Evolutionary conservation across 2,329 filamentous ascomycete species (phyloP), one percentile per base, ranked within the genome.

Genomic region (Aspergillus pseudonomiae): DNA sequence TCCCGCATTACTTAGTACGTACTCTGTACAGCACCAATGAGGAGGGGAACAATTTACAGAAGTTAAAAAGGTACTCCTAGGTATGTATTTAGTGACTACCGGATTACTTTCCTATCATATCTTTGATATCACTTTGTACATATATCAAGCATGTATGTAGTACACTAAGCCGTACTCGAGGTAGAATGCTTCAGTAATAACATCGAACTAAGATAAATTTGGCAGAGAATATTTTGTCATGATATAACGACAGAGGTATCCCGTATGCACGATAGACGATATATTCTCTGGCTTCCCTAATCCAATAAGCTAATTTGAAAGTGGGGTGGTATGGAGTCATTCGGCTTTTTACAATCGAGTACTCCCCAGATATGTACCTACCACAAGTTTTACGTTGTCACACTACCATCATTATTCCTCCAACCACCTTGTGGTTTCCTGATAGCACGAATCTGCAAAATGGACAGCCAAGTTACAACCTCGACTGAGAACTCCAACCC

Each of bases 401-500:
- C 45, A 48, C 45, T 24, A 26, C 45, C 45, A 26, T 24, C 14
- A 5, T 26, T 26, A 24, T 16, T 16, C 12, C 21, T 10, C 19
- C 16, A 41, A 48, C 14, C 48, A 34, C 3, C 6, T 32, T 24
- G 5, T 55, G 12, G 6, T 26, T 55, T 39, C 21, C 10, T 16
- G 52, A 19, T 39, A 24, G 52, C n/a, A 9, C n/a, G 24, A 24
- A 32, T 36, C 14, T 39, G 34, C n/a, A 59, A 39, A 43, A 63
- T 63, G 62, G 36, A 60, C 30, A 32, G 41, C 6, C n/a, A 50
- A 41, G 16, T 32, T 52, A 26, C 58, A 50, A 61, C 19, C 30
- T 36, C 11, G 21, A 19, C 19, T 16, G 32, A 28, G 21, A 57
- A 59, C 39, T 53, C 69, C 19, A 80, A 83, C 62, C 81, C 81